Evolutionary conservation across 371 early-diverging fungal genomes (phyloP), one percentile per base, ranked within the genome.

Genomic region (Mortierella polycephala): DNA sequence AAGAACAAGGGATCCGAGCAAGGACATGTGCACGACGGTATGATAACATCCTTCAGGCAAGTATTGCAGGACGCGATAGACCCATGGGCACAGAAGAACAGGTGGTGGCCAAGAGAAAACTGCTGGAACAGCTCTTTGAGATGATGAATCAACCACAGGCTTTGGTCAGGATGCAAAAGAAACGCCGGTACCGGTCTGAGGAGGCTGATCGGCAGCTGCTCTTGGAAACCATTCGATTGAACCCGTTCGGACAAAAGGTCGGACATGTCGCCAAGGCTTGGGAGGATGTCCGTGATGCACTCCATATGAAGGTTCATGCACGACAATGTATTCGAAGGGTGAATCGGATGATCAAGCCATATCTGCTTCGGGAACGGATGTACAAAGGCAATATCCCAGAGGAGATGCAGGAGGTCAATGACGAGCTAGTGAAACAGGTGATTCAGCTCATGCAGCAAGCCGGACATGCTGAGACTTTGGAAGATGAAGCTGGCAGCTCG

Each of bases 81-180:
- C 64, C 65, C 1, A 20, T 57, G 1, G 70, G 64, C 5, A 73
- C 73, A 1, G 80, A 79, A 47, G 70, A 66, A 18, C 73, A 79
- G 49, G 62, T 65, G 14, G 69, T 53, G 52, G 60, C 64, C 20
- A 79, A 79, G 54, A 73, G 69, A 16, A 44, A 49, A 30, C 61
- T 79, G 47, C 53, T 79, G 51, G 80, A 79, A 39, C 65, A 79
- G 60, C 63, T 79, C 21, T 54, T 79, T 42, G 57, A 54, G 21
- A 79, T 79, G 80, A 79, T 79, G 80, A 79, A 79, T 41, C 80
- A 79, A 23, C 80, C 80, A 2, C 80, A 79, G 30, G 80, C 80
- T 2, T 20, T 72, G 18, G 58, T 69, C 5, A 51, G 80, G 57
- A 79, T 79, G 80, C 80, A 79, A 47, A 79, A 79, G 63, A 79